Evolutionary conservation across 306 rosid species (phyloP).

Genomic region (Citrullus colocynthis): DNA sequence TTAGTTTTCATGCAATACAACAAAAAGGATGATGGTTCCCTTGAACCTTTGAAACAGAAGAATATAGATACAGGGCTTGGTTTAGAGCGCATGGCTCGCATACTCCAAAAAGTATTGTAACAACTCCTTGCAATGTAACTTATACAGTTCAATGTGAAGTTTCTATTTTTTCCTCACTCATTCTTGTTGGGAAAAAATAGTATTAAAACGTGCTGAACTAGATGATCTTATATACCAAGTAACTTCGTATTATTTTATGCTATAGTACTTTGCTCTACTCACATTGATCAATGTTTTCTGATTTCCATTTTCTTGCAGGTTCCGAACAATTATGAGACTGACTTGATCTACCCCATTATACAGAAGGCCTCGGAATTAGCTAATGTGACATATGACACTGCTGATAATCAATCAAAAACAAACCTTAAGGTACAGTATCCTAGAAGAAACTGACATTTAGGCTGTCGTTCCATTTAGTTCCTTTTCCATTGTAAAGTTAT

Average conservation of each 20-base stretch:
- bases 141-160: background rate
- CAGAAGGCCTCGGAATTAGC: conserved; percentile 66
- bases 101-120: conserved; percentile 68
- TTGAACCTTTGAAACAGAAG: conserved; percentile 84
- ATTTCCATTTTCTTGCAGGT: conserved; percentile 42
- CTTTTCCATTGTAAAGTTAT: background rate
- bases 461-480: conserved; percentile 12
- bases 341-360: conserved; percentile 87
- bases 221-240: background rate
- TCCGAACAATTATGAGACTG: conserved; percentile 89
- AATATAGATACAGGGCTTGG: conserved; percentile 95
- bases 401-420: conserved; percentile 58
- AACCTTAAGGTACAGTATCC: conserved; percentile 47
- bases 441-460: conserved; percentile 6
- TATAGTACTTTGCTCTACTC: background rate
- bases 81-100: conserved; percentile 87
- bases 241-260: background rate
- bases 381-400: conserved; percentile 44
- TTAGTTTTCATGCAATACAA: conserved; percentile 93
- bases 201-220: background rate
- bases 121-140: conserved; percentile 4
- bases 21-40: conserved; percentile 73
- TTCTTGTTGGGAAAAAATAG: background rate
- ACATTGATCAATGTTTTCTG: conserved; percentile 5
- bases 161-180: background rate